A percentile compares a stretch with the other conserved stretches of the same genome.
Evolutionary conservation across 2,329 filamentous ascomycete genomes (phyloP).

Genomic region (Fusarium anguioides): DNA sequence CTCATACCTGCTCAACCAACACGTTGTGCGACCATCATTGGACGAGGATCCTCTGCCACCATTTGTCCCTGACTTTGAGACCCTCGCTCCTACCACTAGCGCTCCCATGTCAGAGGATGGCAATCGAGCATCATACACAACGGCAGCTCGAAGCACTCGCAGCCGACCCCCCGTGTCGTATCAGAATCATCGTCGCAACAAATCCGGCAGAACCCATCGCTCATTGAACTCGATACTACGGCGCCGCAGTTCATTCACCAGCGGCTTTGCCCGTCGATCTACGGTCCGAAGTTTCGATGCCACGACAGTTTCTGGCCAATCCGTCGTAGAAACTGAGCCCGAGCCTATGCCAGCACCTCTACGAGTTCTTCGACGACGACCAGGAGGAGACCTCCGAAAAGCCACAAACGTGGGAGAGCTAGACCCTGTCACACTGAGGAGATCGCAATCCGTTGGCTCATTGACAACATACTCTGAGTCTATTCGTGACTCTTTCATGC

Average conservation of each 20-base stretch:
- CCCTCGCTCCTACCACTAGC: constrained; percentile 48
- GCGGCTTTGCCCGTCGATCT: constrained; percentile 61
- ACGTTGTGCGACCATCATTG: constrained; percentile 52
- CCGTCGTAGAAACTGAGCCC: constrained; percentile 59
- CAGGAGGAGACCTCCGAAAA: constrained; percentile 79
- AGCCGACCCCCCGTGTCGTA: constrained; percentile 48
- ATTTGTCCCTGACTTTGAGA: constrained; percentile 60
- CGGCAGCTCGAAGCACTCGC: constrained; percentile 40
- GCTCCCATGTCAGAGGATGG: constrained; percentile 49
- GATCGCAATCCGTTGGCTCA: constrained; percentile 69
- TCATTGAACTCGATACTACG: constrained; percentile 64
- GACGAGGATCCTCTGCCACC: constrained; percentile 58
- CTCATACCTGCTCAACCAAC: constrained; percentile 65
- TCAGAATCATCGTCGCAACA: constrained; percentile 57
- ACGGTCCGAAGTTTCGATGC: constrained; percentile 71
- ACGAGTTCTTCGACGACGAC: constrained; percentile 75
- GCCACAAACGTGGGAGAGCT: constrained; percentile 73
- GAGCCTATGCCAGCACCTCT: constrained; percentile 62
- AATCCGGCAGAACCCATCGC: constrained; percentile 60
- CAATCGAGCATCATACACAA: constrained; percentile 48
- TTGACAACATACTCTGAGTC: constrained; percentile 71
- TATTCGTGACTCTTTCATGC: constrained; percentile 66
- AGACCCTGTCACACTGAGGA: constrained; percentile 60
- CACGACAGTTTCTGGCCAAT: constrained; percentile 61
- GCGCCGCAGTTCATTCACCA: constrained; percentile 71